Percentiles rank a stretch among this genome's conserved stretches.
These are phyloP conservation scores for Ogataea philodendri DNA, from an alignment of 805 yeast genomes.

Conservation along the genomic window DNA sequence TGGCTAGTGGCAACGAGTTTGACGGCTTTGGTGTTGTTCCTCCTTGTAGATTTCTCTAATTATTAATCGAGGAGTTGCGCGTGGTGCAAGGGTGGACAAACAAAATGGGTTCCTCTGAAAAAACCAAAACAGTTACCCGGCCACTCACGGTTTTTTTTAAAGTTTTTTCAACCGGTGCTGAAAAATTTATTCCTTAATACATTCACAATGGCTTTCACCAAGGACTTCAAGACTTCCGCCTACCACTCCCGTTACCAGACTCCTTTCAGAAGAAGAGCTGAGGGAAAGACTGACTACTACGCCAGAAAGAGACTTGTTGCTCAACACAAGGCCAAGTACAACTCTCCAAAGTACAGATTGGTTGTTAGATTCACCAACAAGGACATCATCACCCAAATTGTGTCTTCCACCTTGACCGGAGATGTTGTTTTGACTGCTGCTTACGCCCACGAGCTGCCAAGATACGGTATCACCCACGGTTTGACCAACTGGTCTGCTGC, in stretches of 20 bases:
- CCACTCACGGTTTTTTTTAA: constrained; percentile 12
- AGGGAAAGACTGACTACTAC: constrained; percentile 99
- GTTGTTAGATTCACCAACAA: constrained; percentile 99
- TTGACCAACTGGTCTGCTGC: constrained; percentile 99
- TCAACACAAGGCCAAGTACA: constrained; percentile 99
- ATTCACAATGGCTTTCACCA: constrained; percentile 71
- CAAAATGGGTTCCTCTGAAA: too few relatives aligned
- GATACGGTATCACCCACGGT: constrained; percentile 96
- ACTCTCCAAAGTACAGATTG: constrained; percentile 98
- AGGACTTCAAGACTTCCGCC: constrained; percentile 75
- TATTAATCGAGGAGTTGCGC: constrained; percentile 2
- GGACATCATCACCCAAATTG: constrained; percentile 97
- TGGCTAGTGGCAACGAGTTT: too few relatives aligned
- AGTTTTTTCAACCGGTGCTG: constrained; percentile 6
- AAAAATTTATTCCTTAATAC: constrained; percentile 7
- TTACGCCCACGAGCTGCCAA: constrained; percentile 98
- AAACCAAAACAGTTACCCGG: constrained; percentile 12
- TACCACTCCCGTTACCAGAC: constrained; percentile 99
- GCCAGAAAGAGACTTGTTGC: constrained; percentile 99
- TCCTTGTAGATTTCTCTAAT: not conserved
- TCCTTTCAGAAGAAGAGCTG: constrained; percentile 99
- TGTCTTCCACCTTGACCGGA: constrained; percentile 96
- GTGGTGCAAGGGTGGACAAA: constrained; percentile 8
- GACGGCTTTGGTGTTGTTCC: constrained; percentile 4
- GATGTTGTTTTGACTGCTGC: constrained; percentile 96